These are phyloP conservation scores for Corynespora cassiicola DNA, from an alignment of 2,329 filamentous ascomycete species.

Conservation along the genomic window DNA sequence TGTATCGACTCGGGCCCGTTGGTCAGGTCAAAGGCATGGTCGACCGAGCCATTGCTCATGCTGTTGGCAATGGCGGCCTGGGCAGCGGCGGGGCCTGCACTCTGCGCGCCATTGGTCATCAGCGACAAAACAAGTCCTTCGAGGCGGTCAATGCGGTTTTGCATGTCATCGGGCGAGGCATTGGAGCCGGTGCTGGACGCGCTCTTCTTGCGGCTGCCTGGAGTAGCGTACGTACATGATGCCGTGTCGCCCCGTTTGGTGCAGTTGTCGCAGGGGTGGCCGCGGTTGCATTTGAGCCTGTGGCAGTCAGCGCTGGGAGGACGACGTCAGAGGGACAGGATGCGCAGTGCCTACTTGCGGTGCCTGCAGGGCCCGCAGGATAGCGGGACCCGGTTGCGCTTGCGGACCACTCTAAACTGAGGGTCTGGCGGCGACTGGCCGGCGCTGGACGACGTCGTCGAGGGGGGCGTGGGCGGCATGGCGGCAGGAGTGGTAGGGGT, in stretches of 20 bases:
- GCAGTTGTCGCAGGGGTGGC: constrained; percentile 92
- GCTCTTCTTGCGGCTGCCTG: constrained; percentile 74
- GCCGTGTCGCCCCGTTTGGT: constrained; percentile 82
- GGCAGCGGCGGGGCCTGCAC: constrained; percentile 65
- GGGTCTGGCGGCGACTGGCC: constrained; percentile 85
- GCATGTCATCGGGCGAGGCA: constrained; percentile 89
- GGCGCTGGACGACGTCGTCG: constrained; percentile 76
- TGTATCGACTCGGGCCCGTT: constrained; percentile 63
- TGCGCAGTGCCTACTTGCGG: constrained; percentile 71
- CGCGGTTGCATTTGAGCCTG: constrained; percentile 89
- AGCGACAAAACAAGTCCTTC: constrained; percentile 90
- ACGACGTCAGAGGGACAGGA: constrained; percentile 1
- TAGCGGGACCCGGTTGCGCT: constrained; percentile 88
- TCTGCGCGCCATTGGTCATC: constrained; percentile 85
- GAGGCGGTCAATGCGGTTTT: constrained; percentile 94
- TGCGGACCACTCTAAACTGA: constrained; percentile 86
- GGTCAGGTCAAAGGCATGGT: constrained; percentile 58
- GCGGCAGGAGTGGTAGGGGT: no score
- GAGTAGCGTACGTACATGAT: constrained; percentile 82
- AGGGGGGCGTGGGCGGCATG: constrained; percentile 80
- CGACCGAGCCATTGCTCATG: constrained; percentile 46
- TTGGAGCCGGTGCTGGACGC: constrained; percentile 60
- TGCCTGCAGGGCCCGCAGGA: constrained; percentile 92
- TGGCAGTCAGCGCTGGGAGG: constrained; percentile 21
- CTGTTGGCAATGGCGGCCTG: constrained; percentile 62